phyloP scores from a whole-genome alignment of 257 asterid genomes.

The Cynanchum wilfordii region DNA sequence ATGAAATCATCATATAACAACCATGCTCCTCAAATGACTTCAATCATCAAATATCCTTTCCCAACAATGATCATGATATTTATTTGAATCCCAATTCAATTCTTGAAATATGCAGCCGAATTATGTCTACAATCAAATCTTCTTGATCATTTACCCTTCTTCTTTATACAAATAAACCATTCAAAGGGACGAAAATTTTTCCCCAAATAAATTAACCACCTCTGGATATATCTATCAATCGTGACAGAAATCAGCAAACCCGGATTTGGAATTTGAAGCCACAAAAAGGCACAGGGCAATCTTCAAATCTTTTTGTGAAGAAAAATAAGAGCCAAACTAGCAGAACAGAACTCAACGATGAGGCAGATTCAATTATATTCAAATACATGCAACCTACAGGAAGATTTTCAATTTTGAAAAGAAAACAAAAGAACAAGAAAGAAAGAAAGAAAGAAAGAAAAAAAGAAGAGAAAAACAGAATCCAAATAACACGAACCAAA shows the following conservation, averaged over 20 bases:
- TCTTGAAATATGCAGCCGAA: background rate
- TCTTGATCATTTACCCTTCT: background rate
- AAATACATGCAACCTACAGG: background rate
- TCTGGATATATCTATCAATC: background rate
- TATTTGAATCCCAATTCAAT: background rate
- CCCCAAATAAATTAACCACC: background rate
- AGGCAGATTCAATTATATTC: background rate
- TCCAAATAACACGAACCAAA: background rate
- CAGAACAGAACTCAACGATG: conserved; percentile 7
- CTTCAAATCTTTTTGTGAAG: conserved; percentile 1
- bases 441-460: background rate
- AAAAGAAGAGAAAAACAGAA: background rate
- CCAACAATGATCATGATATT: background rate
- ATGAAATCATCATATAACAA: background rate
- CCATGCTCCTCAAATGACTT: background rate
- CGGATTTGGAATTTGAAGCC: conserved; percentile 2
- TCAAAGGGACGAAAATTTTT: conserved; percentile 13
- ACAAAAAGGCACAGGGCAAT: conserved; percentile 9
- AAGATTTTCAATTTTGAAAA: background rate
- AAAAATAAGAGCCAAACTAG: conserved; percentile 2
- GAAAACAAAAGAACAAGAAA: background rate
- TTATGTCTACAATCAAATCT: background rate
- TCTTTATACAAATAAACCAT: conserved; percentile 1
- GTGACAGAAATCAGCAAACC: background rate
- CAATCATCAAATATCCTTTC: background rate